Conservation (phyloP, 306 rosid species). For the Casuarina cunninghamiana region DNA sequence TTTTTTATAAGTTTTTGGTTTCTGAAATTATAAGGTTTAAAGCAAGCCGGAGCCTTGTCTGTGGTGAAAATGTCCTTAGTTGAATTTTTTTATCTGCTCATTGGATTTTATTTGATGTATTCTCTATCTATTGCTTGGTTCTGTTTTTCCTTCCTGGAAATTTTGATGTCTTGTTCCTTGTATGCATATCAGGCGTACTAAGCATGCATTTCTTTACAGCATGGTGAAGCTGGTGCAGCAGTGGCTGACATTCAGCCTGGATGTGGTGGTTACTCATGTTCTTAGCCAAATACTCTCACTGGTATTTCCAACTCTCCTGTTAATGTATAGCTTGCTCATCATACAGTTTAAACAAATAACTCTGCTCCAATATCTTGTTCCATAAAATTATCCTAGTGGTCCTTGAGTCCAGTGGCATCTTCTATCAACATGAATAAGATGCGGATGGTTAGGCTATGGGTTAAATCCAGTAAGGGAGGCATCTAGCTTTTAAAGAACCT, state of each 20-base stretch:
- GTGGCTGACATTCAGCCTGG: slow-evolving; percentile 80
- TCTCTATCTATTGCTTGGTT: neutral
- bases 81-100: neutral
- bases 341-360: slow-evolving; percentile 19
- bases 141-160: neutral
- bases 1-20: neutral
- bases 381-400: neutral
- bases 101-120: neutral
- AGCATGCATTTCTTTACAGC: slow-evolving; percentile 53
- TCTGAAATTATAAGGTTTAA: neutral
- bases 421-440: neutral
- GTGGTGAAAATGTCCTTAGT: neutral
- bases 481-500: neutral
- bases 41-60: neutral
- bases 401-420: neutral
- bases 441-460: neutral
- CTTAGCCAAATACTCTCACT: slow-evolving; percentile 77
- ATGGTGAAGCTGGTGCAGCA: slow-evolving; percentile 91
- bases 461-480: neutral
- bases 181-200: slow-evolving; percentile 23
- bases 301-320: slow-evolving; percentile 44
- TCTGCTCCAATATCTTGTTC: neutral
- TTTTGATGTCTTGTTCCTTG: slow-evolving; percentile 23
- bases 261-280: slow-evolving; percentile 81
- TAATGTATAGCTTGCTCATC: slow-evolving; percentile 1